Base-by-base conservation (phyloP, 2,329 filamentous ascomycete genomes). In the Fusarium stilboides region DNA sequence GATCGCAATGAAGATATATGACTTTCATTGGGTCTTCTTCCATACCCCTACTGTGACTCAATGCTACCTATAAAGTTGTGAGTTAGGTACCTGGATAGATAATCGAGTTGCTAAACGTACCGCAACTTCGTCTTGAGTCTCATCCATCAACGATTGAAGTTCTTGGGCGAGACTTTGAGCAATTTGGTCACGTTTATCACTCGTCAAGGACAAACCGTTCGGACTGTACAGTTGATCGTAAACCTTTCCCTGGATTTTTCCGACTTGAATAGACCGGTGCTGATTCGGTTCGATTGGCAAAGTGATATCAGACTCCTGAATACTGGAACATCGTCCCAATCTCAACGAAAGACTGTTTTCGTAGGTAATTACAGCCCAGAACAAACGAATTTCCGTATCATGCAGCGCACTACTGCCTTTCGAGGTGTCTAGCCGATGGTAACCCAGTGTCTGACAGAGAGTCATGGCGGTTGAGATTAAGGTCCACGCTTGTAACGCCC, bases 281-380 rank as follows among this genome's bases (percentile, higher is more conserved):
- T 71, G 71, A 8, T 62, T 53, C 6, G 17, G 26, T n/a, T 71
- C 55, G 8, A 67, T 50, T 3, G 62, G 47, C 42, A 75, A 60
- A 14, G 70, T 71, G 10, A 81, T 74, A 17, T 80, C 78, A 20
- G 52, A 40, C 46, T 81, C 79, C 7, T 71, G 70, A 34, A 82
- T 74, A 17, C 67, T 76, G 3, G 80, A 78, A 10, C 74, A 70
- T 1, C 79, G 74, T 10, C 78, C 76, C 12, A 81, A 68, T 13
- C 80, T 73, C 15, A 82, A 65, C 4, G 79, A 79, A 4, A 82
- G 66, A 0, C 77, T 75, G 33, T 77, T 80, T 20, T 82, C 80
- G 7, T 80, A 64, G 12, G 63, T 71, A 39, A 78, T 79, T 8
- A 82, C 74, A 2, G 74, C 67, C 79, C 78, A 80, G 62, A 82